Conservation (phyloP, 2,329 filamentous ascomycete species). For the Tothia fuscella region DNA sequence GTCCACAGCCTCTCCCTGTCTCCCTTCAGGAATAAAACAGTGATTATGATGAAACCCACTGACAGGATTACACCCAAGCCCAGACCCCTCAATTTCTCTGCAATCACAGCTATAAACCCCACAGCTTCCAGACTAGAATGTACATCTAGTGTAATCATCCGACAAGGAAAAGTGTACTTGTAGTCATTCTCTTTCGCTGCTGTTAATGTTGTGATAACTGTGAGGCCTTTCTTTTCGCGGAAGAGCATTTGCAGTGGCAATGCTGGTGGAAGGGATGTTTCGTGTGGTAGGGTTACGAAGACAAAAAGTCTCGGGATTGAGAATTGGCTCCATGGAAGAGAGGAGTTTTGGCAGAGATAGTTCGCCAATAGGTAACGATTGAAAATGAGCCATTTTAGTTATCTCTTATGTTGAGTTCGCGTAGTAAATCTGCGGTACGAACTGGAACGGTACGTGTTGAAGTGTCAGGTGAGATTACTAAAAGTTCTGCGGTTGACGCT, state of each 20-base stretch:
- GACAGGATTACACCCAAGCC: conserved; percentile 7
- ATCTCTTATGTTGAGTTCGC: no score
- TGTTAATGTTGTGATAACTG: neutral
- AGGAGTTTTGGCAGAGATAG: neutral
- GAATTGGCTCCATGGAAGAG: neutral
- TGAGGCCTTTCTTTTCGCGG: conserved; percentile 6
- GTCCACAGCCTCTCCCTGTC: neutral
- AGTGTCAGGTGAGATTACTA: no score
- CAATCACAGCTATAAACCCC: conserved; percentile 9
- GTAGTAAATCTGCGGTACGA: no score
- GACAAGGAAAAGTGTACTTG: conserved; percentile 6
- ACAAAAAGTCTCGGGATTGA: conserved; percentile 4
- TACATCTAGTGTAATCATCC: conserved; percentile 9
- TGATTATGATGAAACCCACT: conserved; percentile 4
- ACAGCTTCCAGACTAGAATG: conserved; percentile 10
- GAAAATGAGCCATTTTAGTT: no score
- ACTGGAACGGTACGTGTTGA: no score
- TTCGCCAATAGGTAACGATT: no score
- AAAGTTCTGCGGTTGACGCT: no score
- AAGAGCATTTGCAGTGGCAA: conserved; percentile 8
- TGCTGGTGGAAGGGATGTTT: neutral
- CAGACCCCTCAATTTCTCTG: neutral
- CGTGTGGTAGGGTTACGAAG: conserved; percentile 7
- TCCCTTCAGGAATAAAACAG: neutral
- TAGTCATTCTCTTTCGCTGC: conserved; percentile 1